These are phyloP conservation scores for Penicillium griseofulvum DNA, from an alignment of 2,329 filamentous ascomycete genomes.

Conservation along the genomic window DNA sequence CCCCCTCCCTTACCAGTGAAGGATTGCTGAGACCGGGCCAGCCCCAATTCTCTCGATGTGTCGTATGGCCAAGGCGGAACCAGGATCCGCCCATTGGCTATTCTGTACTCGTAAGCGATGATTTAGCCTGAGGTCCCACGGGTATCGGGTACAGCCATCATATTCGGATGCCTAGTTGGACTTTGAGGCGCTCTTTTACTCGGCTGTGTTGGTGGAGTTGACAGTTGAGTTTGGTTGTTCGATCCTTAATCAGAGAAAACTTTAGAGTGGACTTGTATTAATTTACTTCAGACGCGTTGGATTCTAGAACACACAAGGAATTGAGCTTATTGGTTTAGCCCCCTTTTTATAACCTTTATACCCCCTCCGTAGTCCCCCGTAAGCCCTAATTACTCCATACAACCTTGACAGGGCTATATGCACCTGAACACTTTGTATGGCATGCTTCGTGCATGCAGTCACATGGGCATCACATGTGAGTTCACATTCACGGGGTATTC, in stretches of 20 bases:
- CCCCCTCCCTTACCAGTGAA: not conserved
- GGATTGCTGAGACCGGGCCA: not conserved
- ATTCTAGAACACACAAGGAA: constrained; percentile 2
- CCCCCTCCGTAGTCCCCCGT: not conserved
- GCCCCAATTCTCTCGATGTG: not conserved
- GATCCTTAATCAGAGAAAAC: constrained; percentile 3
- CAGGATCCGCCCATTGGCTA: not conserved
- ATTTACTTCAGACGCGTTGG: constrained; percentile 4
- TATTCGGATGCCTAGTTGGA: not conserved
- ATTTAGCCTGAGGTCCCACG: too few relatives aligned
- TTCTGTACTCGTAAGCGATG: too few relatives aligned
- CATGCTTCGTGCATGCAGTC: too few relatives aligned
- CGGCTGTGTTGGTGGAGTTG: not conserved
- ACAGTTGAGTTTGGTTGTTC: not conserved
- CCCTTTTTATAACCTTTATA: too few relatives aligned
- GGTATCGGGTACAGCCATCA: not conserved
- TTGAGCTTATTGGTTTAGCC: not conserved
- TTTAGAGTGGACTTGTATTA: not conserved
- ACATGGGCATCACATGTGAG: too few relatives aligned
- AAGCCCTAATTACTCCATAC: not conserved
- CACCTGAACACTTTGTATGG: too few relatives aligned
- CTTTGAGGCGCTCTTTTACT: not conserved
- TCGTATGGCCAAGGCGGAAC: not conserved
- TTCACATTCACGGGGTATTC: too few relatives aligned
- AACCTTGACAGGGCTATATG: not conserved